A percentile compares a stretch with the other conserved stretches of the same genome.
Conservation (phyloP, 1,284 basidiomycete species). For the Anthracocystis walkeri region DNA sequence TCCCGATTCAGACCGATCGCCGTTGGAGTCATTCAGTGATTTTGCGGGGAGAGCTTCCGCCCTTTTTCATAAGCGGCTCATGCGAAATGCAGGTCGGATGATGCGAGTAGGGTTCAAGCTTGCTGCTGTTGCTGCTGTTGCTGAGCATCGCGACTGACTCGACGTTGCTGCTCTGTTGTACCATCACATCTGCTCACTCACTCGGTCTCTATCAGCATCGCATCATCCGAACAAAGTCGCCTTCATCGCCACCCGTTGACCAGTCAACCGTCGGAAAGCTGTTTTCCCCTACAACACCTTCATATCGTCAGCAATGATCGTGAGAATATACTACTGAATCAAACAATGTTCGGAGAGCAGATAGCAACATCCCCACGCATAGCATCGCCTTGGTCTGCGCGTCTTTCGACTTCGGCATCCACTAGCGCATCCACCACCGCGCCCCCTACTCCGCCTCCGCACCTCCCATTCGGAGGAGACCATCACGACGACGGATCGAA, state of each 20-base stretch:
- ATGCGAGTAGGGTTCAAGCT: slow-evolving; percentile 11
- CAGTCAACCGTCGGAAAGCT: background rate
- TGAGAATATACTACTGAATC: slow-evolving; percentile 32
- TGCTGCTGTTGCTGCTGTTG: background rate
- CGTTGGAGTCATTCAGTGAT: too few relatives aligned
- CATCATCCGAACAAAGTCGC: slow-evolving; percentile 3
- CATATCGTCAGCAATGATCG: slow-evolving; percentile 31
- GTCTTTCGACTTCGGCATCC: slow-evolving; percentile 44
- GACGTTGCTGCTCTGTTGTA: background rate
- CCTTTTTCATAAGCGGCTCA: slow-evolving; percentile 2
- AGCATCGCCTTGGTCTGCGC: slow-evolving; percentile 40
- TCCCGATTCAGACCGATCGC: background rate
- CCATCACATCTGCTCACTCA: background rate
- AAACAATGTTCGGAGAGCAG: slow-evolving; percentile 42
- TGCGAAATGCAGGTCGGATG: slow-evolving; percentile 6
- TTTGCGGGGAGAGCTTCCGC: background rate
- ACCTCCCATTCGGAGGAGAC: background rate
- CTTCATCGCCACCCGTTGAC: background rate
- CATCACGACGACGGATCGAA: background rate
- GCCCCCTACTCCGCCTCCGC: slow-evolving; percentile 32
- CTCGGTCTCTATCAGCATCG: background rate
- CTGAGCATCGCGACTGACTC: slow-evolving; percentile 13
- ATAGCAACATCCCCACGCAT: slow-evolving; percentile 31
- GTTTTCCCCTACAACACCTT: background rate
- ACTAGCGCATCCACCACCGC: slow-evolving; percentile 43